Evolutionary conservation across 208 protist genomes (phyloP), one percentile per base, ranked within the genome.

Genomic region (Leptomonas pyrrhocoris): DNA sequence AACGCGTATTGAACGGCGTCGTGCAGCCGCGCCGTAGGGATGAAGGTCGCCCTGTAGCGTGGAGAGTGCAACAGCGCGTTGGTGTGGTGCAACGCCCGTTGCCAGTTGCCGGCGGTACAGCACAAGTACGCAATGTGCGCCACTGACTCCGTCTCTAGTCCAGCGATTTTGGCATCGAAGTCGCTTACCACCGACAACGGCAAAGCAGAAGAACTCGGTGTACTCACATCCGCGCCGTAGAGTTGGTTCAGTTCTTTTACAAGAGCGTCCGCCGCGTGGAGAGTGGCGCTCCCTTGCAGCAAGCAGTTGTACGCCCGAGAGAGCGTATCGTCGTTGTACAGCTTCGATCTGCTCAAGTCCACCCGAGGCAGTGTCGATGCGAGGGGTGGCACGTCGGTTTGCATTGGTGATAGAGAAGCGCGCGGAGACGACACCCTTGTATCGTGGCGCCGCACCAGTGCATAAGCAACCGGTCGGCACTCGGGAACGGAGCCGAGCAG

Each of bases 1-100:
- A 96, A 57, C 0, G 88, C 88, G 62, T 90, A 94, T 77, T 96
- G 91, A 72, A 94, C 79, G 38, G 83, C 83, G 58, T 96, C 88
- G 65, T 96, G 91, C 53, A 85, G 54, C 36, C 82, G 77, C n/a
- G 88, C 80, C 0, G 88, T 85, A 1, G 91, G 91, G 7, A 94
- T 49, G 66, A 89, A 96, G 15, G 74, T 80, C 9, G 67, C n/a
- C 36, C 60, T 30, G n/a, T 74, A 72, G 28, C 54, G 57, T 12
- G 75, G 78, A 25, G 88, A 60, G 42, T 81, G 58, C 19, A 90
- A 68, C 45, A 93, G 87, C 15, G 68, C 21, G 48, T 87, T 68
- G 45, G 90, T 69, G 27, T 73, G 76, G 28, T 68, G 67, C 50
- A 96, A 69, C 11, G 88, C 77, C 28, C 81, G 64, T 30, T 68